Evolutionary conservation across 257 asterid genomes (phyloP), one percentile per base, ranked within the genome.

Genomic region (Solanum tarapatanum): DNA sequence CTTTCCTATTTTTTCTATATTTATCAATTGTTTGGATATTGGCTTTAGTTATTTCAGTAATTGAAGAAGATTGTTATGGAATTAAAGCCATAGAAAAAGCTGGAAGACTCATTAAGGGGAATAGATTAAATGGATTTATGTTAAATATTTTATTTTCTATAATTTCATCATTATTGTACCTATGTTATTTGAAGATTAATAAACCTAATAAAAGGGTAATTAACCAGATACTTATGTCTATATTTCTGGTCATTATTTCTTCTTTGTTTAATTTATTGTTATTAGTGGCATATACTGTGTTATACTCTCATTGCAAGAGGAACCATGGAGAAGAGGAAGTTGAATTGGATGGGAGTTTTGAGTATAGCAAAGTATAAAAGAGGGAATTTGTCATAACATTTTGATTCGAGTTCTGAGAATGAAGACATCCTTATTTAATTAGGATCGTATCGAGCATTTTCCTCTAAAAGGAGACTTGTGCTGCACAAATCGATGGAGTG

Each of bases 271-370:
- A 30, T 87, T 76, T 93, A 41, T 89, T 89, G 4, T 35, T 51
- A 5, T 19, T 86, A 35, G 89, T 91, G 72, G 94, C 88, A 11
- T 92, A 91, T 76, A 91, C 93, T 2, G 91, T 91, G 73, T 76
- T 93, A 19, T 94, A 93, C 41, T 90, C 89, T 76, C 90, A 91
- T 23, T 92, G 94, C 82, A 92, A 93, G 91, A 91, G 88, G 93
- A 88, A 69, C 7, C 89, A 87, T 33, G 93, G 35, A 66, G 35
- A 93, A 51, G 96, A 92, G 79, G 93, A 87, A 90, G 89, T 90
- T 39, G 92, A 90, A 41, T 70, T 92, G 37, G 85, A 90, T 41
- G 87, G 86, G 19, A 28, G 33, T 76, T 24, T 85, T 9, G 51
- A 88, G 60, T 93, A 92, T 77, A 80, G 80, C 51, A 87, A 88